These are phyloP conservation scores for Suhomyces bribrorum DNA, from an alignment of 1,139 yeast genomes.

Conservation along the genomic window DNA sequence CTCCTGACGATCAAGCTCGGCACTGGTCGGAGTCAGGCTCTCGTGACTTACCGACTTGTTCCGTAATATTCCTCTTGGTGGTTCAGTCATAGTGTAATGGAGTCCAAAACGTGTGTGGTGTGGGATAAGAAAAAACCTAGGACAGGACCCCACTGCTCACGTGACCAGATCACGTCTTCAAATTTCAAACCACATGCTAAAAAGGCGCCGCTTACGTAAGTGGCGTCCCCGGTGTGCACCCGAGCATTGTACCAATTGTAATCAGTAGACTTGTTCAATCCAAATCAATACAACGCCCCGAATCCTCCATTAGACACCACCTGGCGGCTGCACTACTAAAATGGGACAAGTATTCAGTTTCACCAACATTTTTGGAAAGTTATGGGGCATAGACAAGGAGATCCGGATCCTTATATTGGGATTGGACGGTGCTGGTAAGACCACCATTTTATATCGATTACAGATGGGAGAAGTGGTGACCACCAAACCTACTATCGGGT, in stretches of 20 bases:
- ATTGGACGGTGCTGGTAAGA: constrained; percentile 96
- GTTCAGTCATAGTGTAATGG: constrained; percentile 13
- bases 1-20: constrained; percentile 44
- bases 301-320: too few relatives aligned
- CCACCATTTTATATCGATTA: constrained; percentile 87
- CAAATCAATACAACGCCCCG: too few relatives aligned
- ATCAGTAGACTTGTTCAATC: too few relatives aligned
- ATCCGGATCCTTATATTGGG: constrained; percentile 90
- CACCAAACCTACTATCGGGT: constrained; percentile 92
- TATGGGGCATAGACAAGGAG: constrained; percentile 91
- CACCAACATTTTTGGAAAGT: constrained; percentile 70
- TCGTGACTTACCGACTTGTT: constrained; percentile 27
- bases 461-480: constrained; percentile 94
- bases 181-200: too few relatives aligned
- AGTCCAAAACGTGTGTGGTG: background rate
- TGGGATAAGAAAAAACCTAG: too few relatives aligned
- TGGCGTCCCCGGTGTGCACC: too few relatives aligned
- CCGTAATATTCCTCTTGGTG: constrained; percentile 48
- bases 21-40: constrained; percentile 15
- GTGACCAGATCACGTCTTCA: too few relatives aligned
- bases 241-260: too few relatives aligned
- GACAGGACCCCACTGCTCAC: too few relatives aligned
- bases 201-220: too few relatives aligned
- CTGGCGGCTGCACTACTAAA: too few relatives aligned
- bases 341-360: constrained; percentile 87